phyloP scores from a whole-genome alignment of 2,329 filamentous ascomycete species.

The Dactylella cylindrospora region DNA sequence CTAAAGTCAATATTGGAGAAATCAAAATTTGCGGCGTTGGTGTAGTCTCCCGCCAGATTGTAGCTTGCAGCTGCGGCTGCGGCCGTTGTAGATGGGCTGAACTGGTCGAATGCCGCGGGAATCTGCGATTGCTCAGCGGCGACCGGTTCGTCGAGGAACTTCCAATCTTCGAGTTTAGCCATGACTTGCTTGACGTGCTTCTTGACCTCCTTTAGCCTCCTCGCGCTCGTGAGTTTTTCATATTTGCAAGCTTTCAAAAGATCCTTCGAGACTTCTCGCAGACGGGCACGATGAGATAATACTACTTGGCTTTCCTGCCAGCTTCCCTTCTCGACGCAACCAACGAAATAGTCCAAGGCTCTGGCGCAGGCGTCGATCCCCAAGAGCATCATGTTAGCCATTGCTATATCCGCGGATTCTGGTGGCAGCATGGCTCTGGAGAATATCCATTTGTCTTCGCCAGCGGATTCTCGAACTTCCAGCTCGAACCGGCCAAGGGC shows the following conservation, averaged over 20 bases:
- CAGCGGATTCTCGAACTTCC: slow-evolving; percentile 8
- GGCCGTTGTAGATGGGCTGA: neutral
- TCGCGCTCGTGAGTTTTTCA: slow-evolving; percentile 27
- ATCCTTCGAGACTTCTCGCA: slow-evolving; percentile 25
- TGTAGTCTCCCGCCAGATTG: slow-evolving; percentile 29
- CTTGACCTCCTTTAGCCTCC: slow-evolving; percentile 40
- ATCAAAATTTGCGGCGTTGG: slow-evolving; percentile 35
- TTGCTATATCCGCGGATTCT: slow-evolving; percentile 29
- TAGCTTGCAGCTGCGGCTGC: slow-evolving; percentile 18
- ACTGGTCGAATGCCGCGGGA: slow-evolving; percentile 9
- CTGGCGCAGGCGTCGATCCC: slow-evolving; percentile 43
- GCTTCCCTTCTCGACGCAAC: slow-evolving; percentile 32
- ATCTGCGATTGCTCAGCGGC: slow-evolving; percentile 4
- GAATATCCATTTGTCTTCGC: slow-evolving; percentile 36
- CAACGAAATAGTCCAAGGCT: slow-evolving; percentile 35
- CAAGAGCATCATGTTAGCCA: slow-evolving; percentile 45
- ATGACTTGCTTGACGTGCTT: slow-evolving; percentile 40
- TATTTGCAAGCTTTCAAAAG: slow-evolving; percentile 26
- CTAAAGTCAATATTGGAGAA: slow-evolving; percentile 20
- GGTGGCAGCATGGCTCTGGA: slow-evolving; percentile 34
- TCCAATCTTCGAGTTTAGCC: slow-evolving; percentile 22
- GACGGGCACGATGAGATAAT: slow-evolving; percentile 13
- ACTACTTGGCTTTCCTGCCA: slow-evolving; percentile 40
- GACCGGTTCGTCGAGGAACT: slow-evolving; percentile 19
- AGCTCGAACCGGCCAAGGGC: slow-evolving; percentile 25